Evolutionary conservation across 2,329 filamentous ascomycete genomes (phyloP), one percentile per base, ranked within the genome.

Genomic region (Metarhizium album): DNA sequence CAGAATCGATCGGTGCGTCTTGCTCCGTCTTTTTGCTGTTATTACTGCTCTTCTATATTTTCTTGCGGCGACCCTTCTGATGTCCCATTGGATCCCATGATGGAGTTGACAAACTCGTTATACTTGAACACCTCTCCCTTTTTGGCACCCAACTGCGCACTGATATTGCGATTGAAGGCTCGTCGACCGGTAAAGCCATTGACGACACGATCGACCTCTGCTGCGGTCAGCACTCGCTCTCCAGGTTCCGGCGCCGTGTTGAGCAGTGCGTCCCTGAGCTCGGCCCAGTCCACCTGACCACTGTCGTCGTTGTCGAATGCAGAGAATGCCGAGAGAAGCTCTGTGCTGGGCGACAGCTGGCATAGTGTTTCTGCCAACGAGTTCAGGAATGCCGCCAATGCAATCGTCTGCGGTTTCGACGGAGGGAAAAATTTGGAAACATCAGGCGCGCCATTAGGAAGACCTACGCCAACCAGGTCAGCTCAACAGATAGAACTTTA

Each of bases 271-370:
- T 93, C 87, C 45, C 86, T 82, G 55, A 98, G 70, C 66, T 95
- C 89, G 0, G 72, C 78, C 20, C 95, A 71, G 63, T 97, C 90
- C 38, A 97, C 82, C 67, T 96, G 90, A 3, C 93, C 93, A 60
- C 87, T 93, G 64, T 98, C 93, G 55, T 95, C 90, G 55, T 95
- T 87, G 62, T 98, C 93, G 64, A 97, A 97, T 0, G 93, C 93
- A 2, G 89, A 89, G 58, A 98, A 91, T 0, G 93, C 93, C 1
- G 90, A 91, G 20, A 89, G 73, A 9, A 98, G 77, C 64, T 98
- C 93, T 16, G 82, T 78, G 22, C 82, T 80, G 0, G 87, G 83
- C 1, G 88, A 94, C 18, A 97, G 74, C 0, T 83, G 78, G 1
- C 82, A 80, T 3, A 97, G 74, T 2, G 87, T 78, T 9, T 80